A percentile compares a stretch with the other conserved stretches of the same genome.
These are phyloP conservation scores for Erucastrum elatum DNA, from an alignment of 345 rosid genomes.

Conservation along the genomic window DNA sequence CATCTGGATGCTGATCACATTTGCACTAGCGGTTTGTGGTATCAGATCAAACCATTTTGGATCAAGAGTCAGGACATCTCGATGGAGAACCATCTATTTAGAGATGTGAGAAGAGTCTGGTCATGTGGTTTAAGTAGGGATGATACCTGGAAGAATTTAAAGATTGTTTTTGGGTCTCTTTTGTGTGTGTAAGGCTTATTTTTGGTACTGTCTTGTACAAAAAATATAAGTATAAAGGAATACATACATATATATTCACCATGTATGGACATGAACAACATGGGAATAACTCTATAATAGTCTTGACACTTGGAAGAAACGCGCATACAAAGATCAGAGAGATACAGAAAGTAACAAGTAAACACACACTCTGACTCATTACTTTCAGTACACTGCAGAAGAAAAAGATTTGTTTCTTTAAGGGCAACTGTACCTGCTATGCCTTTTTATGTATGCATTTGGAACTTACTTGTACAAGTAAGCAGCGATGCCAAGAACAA, in stretches of 20 bases:
- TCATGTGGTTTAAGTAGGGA: constrained; percentile 13
- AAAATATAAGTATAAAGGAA: not conserved
- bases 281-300: not conserved
- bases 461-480: too few relatives aligned
- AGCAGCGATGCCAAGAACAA: too few relatives aligned
- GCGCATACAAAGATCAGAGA: constrained; percentile 10
- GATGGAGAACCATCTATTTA: constrained; percentile 6
- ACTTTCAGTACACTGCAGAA: too few relatives aligned
- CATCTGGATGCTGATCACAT: constrained; percentile 5
- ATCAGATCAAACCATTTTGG: not conserved
- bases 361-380: too few relatives aligned
- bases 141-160: not conserved
- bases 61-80: not conserved
- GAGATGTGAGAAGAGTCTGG: constrained; percentile 23
- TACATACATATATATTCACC: not conserved
- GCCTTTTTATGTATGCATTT: too few relatives aligned
- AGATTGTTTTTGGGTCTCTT: not conserved
- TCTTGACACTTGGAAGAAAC: constrained; percentile 9
- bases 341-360: too few relatives aligned
- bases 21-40: not conserved
- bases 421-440: too few relatives aligned
- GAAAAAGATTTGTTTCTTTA: too few relatives aligned
- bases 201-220: not conserved
- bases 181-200: not conserved
- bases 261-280: constrained; percentile 19